Evolutionary conservation across 2,329 filamentous ascomycete genomes (phyloP).

Genomic region (Penicillium rolfsii): DNA sequence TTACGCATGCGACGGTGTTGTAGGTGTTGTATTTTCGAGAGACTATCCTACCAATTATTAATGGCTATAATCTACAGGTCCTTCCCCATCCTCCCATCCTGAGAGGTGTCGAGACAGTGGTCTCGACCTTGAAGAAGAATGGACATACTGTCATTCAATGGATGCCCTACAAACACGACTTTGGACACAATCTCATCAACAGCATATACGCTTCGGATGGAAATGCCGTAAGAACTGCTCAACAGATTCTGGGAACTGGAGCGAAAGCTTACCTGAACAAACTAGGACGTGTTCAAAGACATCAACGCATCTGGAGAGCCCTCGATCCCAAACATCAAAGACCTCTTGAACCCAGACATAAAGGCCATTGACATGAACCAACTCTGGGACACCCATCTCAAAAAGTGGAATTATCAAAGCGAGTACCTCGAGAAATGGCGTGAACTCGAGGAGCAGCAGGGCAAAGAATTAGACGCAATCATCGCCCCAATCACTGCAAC

Average conservation of each 20-base stretch:
- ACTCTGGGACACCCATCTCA: slow-evolving; percentile 17
- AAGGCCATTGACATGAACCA: slow-evolving; percentile 15
- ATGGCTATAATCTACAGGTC: slow-evolving; percentile 23
- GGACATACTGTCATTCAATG: slow-evolving; percentile 38
- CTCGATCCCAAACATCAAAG: slow-evolving; percentile 41
- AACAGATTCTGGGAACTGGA: not conserved
- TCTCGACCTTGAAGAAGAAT: slow-evolving; percentile 28
- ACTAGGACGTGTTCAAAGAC: slow-evolving; percentile 33
- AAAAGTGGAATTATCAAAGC: slow-evolving; percentile 38
- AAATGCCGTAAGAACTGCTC: slow-evolving; percentile 25
- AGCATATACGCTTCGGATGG: slow-evolving; percentile 37
- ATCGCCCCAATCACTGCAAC: slow-evolving; percentile 46
- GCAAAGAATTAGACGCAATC: slow-evolving; percentile 42
- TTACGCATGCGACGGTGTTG: slow-evolving; percentile 37
- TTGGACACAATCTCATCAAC: slow-evolving; percentile 31
- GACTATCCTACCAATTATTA: not conserved
- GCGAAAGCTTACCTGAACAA: not conserved
- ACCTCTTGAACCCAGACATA: slow-evolving; percentile 28
- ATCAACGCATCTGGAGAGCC: slow-evolving; percentile 43
- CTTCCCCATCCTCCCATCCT: slow-evolving; percentile 45
- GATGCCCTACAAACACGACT: slow-evolving; percentile 37
- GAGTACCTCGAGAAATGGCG: slow-evolving; percentile 41
- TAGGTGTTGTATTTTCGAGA: slow-evolving; percentile 15
- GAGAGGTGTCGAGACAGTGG: slow-evolving; percentile 36
- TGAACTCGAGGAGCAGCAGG: slow-evolving; percentile 18